Evolutionary conservation across 108 stramenopile genomes (phyloP), one percentile per base, ranked within the genome.

Genomic region (Cyclotella baltica): DNA sequence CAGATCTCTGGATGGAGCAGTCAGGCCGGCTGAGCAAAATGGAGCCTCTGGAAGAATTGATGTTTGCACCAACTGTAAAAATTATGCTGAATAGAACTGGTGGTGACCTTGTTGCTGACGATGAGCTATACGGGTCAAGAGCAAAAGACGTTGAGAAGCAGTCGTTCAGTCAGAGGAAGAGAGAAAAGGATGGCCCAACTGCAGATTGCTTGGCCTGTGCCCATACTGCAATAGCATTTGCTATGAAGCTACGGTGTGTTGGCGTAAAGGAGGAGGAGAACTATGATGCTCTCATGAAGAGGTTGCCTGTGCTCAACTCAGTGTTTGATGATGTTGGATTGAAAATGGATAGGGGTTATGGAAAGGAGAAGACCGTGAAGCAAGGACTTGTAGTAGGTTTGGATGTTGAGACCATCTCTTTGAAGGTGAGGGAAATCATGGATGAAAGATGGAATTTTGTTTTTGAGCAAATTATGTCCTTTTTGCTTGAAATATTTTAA

Each of bases 161-260:
- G 13, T 11, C 40, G 13, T 13, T 11, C 40, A 43, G 40, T 43
- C 40, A 11, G 13, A 43, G 40, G 40, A 43, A 43, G 13, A 13
- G 10, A 13, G 40, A 13, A 6, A 43, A 43, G 40, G 53, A 55
- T 55, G n/a, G n/a, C n/a, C n/a, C n/a, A n/a, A n/a, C n/a, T n/a
- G n/a, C n/a, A n/a, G n/a, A n/a, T n/a, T n/a, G 53, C 53, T 55
- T 55, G 5, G 53, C 53, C 5, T 55, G 53, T n/a, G 53, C 53
- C 22, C 53, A 55, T 55, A 55, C 53, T 55, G 53, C 18, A 55
- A 55, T 19, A n/a, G 6, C 20, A 6, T n/a, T 55, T 55, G 53
- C 18, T 5, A 55, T 22, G 53, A 55, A n/a, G 53, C 20, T 55
- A 55, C 53, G 22, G 5, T 5, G 10, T n/a, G 53, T 55, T 22